Evolutionary conservation across 1,139 yeast genomes (phyloP).

Genomic region (Zygoascus hellenicus): DNA sequence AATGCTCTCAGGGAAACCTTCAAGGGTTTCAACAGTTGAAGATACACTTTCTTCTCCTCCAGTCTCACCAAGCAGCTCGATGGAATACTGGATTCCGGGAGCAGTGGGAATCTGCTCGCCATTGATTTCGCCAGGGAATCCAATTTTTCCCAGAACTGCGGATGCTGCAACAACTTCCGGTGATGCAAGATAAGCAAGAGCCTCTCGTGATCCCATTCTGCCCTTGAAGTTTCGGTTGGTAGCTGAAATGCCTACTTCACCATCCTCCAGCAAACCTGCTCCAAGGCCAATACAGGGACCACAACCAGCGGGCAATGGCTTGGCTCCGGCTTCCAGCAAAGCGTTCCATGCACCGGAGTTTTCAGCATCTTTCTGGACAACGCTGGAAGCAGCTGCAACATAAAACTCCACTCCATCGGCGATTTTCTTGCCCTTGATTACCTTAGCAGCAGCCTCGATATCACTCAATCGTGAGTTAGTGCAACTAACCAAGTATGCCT

Average conservation of each 20-base stretch:
- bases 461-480: conserved; percentile 92
- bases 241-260: conserved; percentile 97
- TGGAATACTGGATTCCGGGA: conserved; percentile 48
- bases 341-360: conserved; percentile 87
- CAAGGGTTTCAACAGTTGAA: conserved; percentile 55
- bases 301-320: conserved; percentile 95
- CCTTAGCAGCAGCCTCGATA: conserved; percentile 88
- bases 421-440: conserved; percentile 71
- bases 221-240: conserved; percentile 98
- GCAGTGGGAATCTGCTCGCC: conserved; percentile 44
- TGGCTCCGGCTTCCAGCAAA: conserved; percentile 87
- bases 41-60: conserved; percentile 33
- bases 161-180: conserved; percentile 99
- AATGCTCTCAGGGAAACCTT: conserved; percentile 84
- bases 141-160: conserved; percentile 89
- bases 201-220: conserved; percentile 97
- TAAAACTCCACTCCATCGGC: conserved; percentile 90
- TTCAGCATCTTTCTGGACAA: conserved; percentile 90
- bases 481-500: conserved; percentile 96
- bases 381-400: conserved; percentile 94
- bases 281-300: conserved; percentile 99
- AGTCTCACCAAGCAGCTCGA: conserved; percentile 34
- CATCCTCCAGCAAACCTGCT: conserved; percentile 84
- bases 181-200: conserved; percentile 90
- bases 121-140: conserved; percentile 78